Evolutionary conservation across 371 early-diverging fungal species (phyloP).

Genomic region (Mortierella sp.): DNA sequence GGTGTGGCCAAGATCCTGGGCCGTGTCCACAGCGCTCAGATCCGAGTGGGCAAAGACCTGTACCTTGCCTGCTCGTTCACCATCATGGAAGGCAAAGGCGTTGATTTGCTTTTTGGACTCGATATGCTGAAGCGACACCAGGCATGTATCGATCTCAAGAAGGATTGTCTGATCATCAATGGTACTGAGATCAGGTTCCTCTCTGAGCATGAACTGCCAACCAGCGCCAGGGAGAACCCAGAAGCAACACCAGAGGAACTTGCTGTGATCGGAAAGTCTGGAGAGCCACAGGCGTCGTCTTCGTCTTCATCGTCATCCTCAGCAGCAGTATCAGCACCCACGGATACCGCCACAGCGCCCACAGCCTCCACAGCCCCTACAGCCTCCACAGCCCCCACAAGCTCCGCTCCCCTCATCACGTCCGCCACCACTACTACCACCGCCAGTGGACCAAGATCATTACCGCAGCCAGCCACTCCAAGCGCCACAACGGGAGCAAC

Average conservation of each 20-base stretch:
- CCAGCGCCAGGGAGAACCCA: conserved; percentile 22
- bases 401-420: not conserved
- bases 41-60: conserved; percentile 78
- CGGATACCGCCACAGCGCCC: not conserved
- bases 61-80: conserved; percentile 90
- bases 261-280: conserved; percentile 29
- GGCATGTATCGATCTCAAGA: conserved; percentile 90
- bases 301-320: conserved; percentile 23
- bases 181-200: conserved; percentile 88
- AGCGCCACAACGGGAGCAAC: conserved; percentile 3
- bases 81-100: conserved; percentile 93
- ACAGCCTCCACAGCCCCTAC: not conserved
- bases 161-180: conserved; percentile 84
- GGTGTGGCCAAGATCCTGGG: conserved; percentile 96
- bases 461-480: conserved; percentile 1
- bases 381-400: not conserved
- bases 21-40: conserved; percentile 89
- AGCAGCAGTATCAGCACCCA: conserved; percentile 1
- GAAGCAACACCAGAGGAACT: conserved; percentile 46
- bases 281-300: conserved; percentile 51
- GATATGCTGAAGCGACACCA: conserved; percentile 93
- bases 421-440: not conserved
- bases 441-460: conserved; percentile 16
- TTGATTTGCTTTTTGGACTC: conserved; percentile 93
- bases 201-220: conserved; percentile 90